Evolutionary conservation across 2,329 filamentous ascomycete species (phyloP).

Genomic region (Colletotrichum salicis): DNA sequence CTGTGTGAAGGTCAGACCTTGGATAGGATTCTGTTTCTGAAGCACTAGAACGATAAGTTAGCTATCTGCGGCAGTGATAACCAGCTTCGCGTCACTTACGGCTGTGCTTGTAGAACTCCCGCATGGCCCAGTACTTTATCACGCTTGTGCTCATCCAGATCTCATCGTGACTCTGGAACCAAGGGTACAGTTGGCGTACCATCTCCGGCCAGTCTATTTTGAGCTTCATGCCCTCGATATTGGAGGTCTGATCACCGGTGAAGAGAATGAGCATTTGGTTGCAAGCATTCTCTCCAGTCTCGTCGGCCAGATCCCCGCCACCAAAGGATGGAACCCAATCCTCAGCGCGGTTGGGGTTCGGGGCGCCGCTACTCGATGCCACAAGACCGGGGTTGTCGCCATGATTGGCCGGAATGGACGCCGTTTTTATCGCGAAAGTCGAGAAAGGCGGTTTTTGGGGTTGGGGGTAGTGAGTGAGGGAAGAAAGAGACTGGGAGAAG

Average conservation of each 20-base stretch:
- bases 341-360: neutral
- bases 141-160: neutral
- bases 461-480: neutral
- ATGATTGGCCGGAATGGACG: neutral
- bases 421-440: neutral
- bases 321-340: neutral
- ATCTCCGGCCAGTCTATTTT: neutral
- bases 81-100: neutral
- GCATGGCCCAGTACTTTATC: neutral
- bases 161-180: neutral
- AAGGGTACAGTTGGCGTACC: neutral
- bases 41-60: too few relatives aligned
- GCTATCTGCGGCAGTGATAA: neutral
- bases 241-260: neutral
- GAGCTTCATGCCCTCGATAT: neutral
- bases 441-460: neutral
- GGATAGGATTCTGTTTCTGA: neutral
- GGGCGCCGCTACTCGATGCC: neutral
- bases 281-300: neutral
- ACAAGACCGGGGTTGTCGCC: neutral
- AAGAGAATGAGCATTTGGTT: neutral
- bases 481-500: neutral
- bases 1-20: neutral
- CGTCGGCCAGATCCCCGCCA: neutral
- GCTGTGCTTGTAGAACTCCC: neutral